Conservation (phyloP, 148 eudicot genomes). For the Rheum nobile region DNA sequence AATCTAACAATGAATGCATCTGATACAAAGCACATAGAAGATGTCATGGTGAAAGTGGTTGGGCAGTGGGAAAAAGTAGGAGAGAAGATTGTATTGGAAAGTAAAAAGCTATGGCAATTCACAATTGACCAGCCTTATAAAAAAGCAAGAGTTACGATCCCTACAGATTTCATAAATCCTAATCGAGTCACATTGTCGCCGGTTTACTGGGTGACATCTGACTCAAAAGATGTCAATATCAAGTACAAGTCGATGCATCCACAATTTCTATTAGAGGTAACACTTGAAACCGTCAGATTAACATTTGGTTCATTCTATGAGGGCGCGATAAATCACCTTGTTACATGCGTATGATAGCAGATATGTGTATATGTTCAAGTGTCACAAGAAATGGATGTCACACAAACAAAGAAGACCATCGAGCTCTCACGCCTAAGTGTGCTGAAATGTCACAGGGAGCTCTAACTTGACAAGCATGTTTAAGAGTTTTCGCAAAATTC, state of each 20-base stretch:
- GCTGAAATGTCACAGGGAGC: no score
- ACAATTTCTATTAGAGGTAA: no score
- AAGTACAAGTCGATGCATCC: slow-evolving; percentile 73
- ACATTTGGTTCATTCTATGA: no score
- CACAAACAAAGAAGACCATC: slow-evolving; percentile 21
- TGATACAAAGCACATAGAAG: slow-evolving; percentile 65
- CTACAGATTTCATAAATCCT: slow-evolving; percentile 16
- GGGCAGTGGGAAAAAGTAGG: no score
- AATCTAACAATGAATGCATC: slow-evolving; percentile 70
- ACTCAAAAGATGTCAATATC: slow-evolving; percentile 63
- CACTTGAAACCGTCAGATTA: no score
- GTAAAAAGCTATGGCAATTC: no score
- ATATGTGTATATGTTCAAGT: no score
- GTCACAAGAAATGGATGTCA: slow-evolving; percentile 21
- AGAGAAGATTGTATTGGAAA: no score
- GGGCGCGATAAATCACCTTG: no score
- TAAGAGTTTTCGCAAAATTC: slow-evolving; percentile 25
- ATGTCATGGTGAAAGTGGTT: slow-evolving; percentile 36
- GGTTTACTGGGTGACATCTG: slow-evolving; percentile 50
- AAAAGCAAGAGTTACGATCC: slow-evolving; percentile 66
- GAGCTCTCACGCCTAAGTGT: slow-evolving; percentile 54
- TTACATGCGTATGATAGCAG: no score
- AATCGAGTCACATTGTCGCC: slow-evolving; percentile 19
- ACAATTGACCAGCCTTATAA: slow-evolving; percentile 75
- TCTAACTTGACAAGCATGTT: slow-evolving; percentile 45